Percentiles rank a stretch among this genome's conserved stretches.
Conservation (phyloP, 129 eudicot species). For the Lactuca saligna region DNA sequence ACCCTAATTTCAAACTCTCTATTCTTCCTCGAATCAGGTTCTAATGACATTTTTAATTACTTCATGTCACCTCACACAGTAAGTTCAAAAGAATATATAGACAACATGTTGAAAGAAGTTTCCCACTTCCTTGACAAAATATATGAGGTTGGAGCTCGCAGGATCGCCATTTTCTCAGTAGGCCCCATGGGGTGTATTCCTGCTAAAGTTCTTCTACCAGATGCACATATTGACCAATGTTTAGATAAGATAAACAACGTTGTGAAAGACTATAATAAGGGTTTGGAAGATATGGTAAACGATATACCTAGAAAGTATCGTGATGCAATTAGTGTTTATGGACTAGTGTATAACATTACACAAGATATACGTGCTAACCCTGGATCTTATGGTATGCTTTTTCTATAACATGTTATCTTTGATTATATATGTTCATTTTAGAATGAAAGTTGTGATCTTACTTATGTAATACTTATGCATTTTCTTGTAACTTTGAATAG, state of each 20-base stretch:
- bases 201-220: constrained; percentile 30
- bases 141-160: constrained; percentile 46
- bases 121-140: constrained; percentile 31
- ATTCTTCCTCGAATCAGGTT: constrained; percentile 56
- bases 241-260: constrained; percentile 48
- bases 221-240: constrained; percentile 45
- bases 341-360: constrained; percentile 36
- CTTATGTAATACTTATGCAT: background rate
- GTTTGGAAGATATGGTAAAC: constrained; percentile 40
- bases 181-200: constrained; percentile 70
- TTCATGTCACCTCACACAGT: constrained; percentile 36
- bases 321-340: constrained; percentile 48
- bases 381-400: constrained; percentile 37
- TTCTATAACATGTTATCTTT: background rate
- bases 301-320: constrained; percentile 33
- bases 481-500: constrained; percentile 17
- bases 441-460: no score
- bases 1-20: constrained; percentile 29
- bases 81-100: constrained; percentile 38
- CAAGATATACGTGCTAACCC: constrained; percentile 39
- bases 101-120: constrained; percentile 46
- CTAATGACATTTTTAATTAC: constrained; percentile 51
- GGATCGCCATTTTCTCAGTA: constrained; percentile 41
- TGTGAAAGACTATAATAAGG: constrained; percentile 46
- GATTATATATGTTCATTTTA: background rate